Conservation (phyloP, 371 early-diverging fungal genomes). For the Lichtheimia ramosa region DNA sequence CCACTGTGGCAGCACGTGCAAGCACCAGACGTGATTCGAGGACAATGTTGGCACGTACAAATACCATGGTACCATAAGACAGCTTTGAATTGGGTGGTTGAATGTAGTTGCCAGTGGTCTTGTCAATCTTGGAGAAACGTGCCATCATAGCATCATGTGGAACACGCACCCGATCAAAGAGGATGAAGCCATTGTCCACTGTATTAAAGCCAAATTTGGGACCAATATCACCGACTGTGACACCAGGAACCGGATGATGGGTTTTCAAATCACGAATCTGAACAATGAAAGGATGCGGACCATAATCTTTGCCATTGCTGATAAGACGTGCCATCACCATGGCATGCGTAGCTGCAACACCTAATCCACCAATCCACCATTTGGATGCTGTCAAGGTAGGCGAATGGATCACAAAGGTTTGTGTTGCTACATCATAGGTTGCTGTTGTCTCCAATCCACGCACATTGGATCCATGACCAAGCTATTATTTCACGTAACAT, state of each 20-base stretch:
- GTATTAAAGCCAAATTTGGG: constrained; percentile 79
- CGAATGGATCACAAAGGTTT: constrained; percentile 76
- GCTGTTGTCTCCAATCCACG: constrained; percentile 88
- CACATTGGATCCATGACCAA: constrained; percentile 79
- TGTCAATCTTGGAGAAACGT: constrained; percentile 66
- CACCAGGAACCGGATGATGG: constrained; percentile 66
- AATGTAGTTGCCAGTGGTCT: constrained; percentile 67
- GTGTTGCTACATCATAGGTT: constrained; percentile 68
- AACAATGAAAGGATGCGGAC: constrained; percentile 77
- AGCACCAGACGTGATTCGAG: constrained; percentile 56
- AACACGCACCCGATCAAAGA: constrained; percentile 70
- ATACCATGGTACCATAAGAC: constrained; percentile 82
- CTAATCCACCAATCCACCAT: constrained; percentile 93
- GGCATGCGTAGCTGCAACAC: constrained; percentile 78
- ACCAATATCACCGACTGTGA: constrained; percentile 81
- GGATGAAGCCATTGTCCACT: constrained; percentile 85
- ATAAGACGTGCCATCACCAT: constrained; percentile 80
- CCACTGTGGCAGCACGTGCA: constrained; percentile 81
- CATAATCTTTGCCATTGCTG: constrained; percentile 67
- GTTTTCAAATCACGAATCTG: constrained; percentile 68
- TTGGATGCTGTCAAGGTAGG: constrained; percentile 74
- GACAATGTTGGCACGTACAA: constrained; percentile 67
- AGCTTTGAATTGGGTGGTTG: constrained; percentile 79
- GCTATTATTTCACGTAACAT: constrained; percentile 23
- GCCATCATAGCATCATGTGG: constrained; percentile 76